These are phyloP conservation scores for Ogataea paraovalis DNA, from an alignment of 805 yeast genomes.

Conservation along the genomic window DNA sequence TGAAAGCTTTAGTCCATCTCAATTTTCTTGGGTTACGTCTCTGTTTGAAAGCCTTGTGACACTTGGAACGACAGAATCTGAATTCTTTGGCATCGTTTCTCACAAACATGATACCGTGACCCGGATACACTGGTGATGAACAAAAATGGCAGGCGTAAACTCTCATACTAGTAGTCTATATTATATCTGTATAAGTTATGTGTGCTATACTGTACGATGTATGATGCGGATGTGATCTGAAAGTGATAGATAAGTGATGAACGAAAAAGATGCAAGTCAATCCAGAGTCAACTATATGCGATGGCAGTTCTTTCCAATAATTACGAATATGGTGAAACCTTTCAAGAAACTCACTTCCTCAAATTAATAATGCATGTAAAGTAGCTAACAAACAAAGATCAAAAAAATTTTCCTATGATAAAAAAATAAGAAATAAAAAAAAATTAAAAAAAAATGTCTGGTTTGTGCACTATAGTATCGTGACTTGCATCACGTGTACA, in stretches of 20 bases:
- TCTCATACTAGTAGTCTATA: slow-evolving; percentile 78
- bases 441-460: neutral
- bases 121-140: slow-evolving; percentile 92
- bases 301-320: too few species aligned
- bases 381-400: neutral
- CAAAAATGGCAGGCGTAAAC: slow-evolving; percentile 92
- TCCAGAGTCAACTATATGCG: too few species aligned
- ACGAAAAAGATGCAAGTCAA: too few species aligned
- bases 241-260: too few species aligned
- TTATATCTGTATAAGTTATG: too few species aligned
- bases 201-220: too few species aligned
- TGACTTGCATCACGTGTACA: neutral
- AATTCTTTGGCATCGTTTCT: slow-evolving; percentile 98
- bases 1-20: slow-evolving; percentile 98
- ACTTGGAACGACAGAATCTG: slow-evolving; percentile 94
- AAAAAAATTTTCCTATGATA: neutral
- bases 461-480: neutral
- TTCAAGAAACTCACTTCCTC: too few species aligned
- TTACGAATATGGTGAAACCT: too few species aligned
- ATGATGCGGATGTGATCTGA: too few species aligned
- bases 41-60: slow-evolving; percentile 96
- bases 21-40: slow-evolving; percentile 98
- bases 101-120: slow-evolving; percentile 95
- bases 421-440: neutral
- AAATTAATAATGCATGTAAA: too few species aligned